Conservation (phyloP, 2,329 filamentous ascomycete genomes). For the Cyclaneusma minus region DNA sequence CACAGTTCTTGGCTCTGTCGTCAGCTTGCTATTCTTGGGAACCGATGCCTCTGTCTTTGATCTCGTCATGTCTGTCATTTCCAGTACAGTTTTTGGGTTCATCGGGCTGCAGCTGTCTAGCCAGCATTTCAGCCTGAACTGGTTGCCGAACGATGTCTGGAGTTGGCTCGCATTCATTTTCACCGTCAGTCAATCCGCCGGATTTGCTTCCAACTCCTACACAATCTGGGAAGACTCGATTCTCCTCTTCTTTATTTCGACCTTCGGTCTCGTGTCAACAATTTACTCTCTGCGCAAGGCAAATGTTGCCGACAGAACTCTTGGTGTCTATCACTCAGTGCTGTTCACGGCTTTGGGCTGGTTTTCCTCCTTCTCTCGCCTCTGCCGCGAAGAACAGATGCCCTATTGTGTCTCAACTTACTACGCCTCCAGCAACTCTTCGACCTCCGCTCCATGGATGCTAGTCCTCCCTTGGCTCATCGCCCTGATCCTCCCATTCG, state of each 20-base stretch:
- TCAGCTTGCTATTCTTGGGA: slow-evolving; percentile 9
- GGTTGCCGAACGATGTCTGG: slow-evolving; percentile 61
- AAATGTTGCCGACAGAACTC: slow-evolving; percentile 47
- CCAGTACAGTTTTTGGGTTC: neutral
- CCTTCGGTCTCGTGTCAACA: slow-evolving; percentile 66
- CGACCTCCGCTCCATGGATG: slow-evolving; percentile 86
- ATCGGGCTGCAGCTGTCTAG: slow-evolving; percentile 15
- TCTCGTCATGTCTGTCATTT: slow-evolving; percentile 3
- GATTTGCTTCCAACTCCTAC: slow-evolving; percentile 95
- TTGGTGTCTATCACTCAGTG: slow-evolving; percentile 74
- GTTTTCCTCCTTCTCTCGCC: slow-evolving; percentile 70
- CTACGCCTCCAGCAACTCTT: slow-evolving; percentile 82
- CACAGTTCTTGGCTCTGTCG: slow-evolving; percentile 12
- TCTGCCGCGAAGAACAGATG: slow-evolving; percentile 98
- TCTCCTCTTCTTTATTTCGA: slow-evolving; percentile 76
- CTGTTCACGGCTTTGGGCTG: slow-evolving; percentile 69
- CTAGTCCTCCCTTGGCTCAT: slow-evolving; percentile 64
- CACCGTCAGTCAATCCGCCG: slow-evolving; percentile 73
- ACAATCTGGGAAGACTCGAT: slow-evolving; percentile 99
- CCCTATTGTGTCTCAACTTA: slow-evolving; percentile 91
- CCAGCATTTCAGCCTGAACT: slow-evolving; percentile 26
- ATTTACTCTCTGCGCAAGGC: slow-evolving; percentile 62
- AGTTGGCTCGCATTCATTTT: slow-evolving; percentile 74
- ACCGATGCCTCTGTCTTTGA: slow-evolving; percentile 9
- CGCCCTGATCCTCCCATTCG: slow-evolving; percentile 53